Evolutionary conservation across 1,139 yeast genomes (phyloP), one percentile per base, ranked within the genome.

Genomic region (Blastobotrys indianensis): DNA sequence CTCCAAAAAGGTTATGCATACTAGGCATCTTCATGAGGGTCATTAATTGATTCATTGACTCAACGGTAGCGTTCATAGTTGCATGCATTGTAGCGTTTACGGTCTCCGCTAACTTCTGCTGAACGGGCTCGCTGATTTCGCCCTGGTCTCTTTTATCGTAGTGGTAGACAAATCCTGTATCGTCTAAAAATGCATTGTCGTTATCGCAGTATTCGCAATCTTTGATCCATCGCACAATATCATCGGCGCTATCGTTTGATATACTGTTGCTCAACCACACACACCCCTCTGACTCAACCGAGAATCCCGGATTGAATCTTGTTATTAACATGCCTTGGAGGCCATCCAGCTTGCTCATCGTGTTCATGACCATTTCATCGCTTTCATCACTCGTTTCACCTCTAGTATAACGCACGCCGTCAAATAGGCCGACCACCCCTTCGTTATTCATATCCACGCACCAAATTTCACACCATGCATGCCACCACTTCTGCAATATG

Each of bases 391-490:
- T 48, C 12, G 60, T 29, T 7, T 48, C 46, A 2, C 62, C 62
- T 30, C 52, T 49, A n/a, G 59, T 54, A 15, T 42, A 48, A 15
- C 47, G 37, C 35, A 55, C 50, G 20, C 50, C 49, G 34, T 52
- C 45, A 42, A 51, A 58, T 30, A 54, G 43, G 11, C 46, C 54
- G 9, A 52, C 45, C 12, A 53, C 48, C 4, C 63, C 62, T 2
- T 53, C 46, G 1, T 54, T 55, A 29, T 55, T 50, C 31, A 59
- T 48, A 28, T 43, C 41, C 7, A 54, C 56, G 12, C 48, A 42
- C 64, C 64, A 61, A 40, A 51, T 51, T 25, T 51, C 50, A 20
- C 58, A 56, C 58, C 63, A 62, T 8, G 60, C 56, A 15, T 37
- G 46, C 63, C 64, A 62, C 62, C 63, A 62, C n/a, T 62, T 53